A percentile compares a stretch with the other conserved stretches of the same genome.
These are phyloP conservation scores for Solanum hybrid DNA, from an alignment of 305 asterid genomes.

Conservation along the genomic window DNA sequence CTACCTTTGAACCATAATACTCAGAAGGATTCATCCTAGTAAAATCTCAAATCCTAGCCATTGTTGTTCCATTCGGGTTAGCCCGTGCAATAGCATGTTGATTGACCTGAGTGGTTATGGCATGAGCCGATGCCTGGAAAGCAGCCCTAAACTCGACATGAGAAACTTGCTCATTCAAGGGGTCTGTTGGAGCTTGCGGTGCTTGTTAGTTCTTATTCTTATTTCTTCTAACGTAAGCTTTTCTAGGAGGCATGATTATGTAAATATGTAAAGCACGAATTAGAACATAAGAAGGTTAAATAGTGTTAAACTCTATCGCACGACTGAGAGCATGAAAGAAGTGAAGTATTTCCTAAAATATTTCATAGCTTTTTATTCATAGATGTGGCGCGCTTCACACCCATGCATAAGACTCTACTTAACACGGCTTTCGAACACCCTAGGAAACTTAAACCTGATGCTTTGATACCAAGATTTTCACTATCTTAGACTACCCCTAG, in stretches of 20 bases:
- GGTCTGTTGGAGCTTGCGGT: background rate
- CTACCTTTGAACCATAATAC: background rate
- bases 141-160: background rate
- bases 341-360: background rate
- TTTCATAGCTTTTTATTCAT: background rate
- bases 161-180: background rate
- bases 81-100: background rate
- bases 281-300: background rate
- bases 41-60: background rate
- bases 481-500: background rate
- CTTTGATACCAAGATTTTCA: background rate
- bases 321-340: background rate
- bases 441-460: background rate
- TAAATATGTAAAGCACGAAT: background rate
- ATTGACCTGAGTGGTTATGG: background rate
- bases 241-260: background rate
- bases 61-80: background rate
- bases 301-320: background rate
- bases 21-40: background rate
- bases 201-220: background rate
- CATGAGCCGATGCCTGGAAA: background rate
- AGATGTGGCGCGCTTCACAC: background rate
- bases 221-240: too few relatives aligned
- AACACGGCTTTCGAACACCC: background rate
- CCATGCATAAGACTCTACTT: background rate